Base-by-base conservation (phyloP, 352 stramenopile species). In the Globisporangium cystogenes region DNA sequence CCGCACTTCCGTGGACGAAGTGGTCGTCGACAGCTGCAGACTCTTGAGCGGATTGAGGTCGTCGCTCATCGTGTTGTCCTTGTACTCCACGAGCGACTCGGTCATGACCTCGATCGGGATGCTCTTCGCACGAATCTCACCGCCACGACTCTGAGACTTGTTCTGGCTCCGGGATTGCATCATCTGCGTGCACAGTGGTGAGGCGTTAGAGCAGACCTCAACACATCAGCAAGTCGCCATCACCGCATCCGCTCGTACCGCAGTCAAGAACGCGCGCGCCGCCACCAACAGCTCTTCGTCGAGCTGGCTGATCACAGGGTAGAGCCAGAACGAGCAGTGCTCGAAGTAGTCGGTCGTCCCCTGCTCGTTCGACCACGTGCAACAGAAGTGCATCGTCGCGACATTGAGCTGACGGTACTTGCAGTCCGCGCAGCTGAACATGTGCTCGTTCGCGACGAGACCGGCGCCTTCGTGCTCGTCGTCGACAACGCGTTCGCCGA, bases 281-380 rank as follows among this genome's bases (percentile, higher is more conserved):
- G 84, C 77, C 33, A 90, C 69, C 16, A 95, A 56, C 0, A 93
- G 52, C 27, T 95, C 86, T 85, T 95, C 86, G 43, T 95, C 86
- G 16, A 95, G 45, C 48, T 94, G 83, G 23, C 79, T 82, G 42
- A 90, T 87, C 29, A 95, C 74, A 16, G 86, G 86, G 48, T 90
- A 86, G 53, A 94, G 59, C 79, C 82, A 93, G 42, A 94, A 89
- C 6, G 81, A 94, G 50, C 72, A 95, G 59, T 95, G 84, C 64
- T 95, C 86, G 46, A 93, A 95, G 63, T 95, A 95, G 53, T 93
- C 85, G 2, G 85, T 95, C 37, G 70, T 90, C 21, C 82, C 85
- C 57, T 95, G 85, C 55, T 95, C 85, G 51, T 93, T 93, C 36
- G 82, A 93, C 85, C 85, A 95, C 18, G 79, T 87, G 53, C 85